phyloP scores from a whole-genome alignment of 495 filamentous ascomycete species.

The Ramalina peruviana region DNA sequence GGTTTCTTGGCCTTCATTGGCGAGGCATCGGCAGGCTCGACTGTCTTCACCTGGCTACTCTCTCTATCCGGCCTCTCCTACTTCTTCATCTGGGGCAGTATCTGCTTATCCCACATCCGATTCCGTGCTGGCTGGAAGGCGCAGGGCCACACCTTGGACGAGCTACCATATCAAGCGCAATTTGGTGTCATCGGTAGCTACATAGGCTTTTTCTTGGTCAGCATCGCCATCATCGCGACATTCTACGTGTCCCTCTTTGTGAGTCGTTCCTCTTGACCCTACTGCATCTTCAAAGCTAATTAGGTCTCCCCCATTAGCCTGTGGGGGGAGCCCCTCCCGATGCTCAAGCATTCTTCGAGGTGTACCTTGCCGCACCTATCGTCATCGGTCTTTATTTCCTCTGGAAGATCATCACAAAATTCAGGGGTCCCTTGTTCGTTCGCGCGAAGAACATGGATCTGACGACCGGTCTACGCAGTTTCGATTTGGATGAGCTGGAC shows the following conservation, averaged over 20 bases:
- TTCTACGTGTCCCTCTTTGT: constrained; percentile 35
- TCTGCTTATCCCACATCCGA: constrained; percentile 60
- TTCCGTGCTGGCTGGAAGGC: constrained; percentile 47
- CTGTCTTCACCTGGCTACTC: constrained; percentile 49
- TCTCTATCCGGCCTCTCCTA: constrained; percentile 49
- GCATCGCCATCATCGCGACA: constrained; percentile 50
- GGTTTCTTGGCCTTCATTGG: constrained; percentile 42
- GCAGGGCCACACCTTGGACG: constrained; percentile 47
- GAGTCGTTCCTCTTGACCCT: constrained; percentile 9
- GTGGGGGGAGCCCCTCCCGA: constrained; percentile 19
- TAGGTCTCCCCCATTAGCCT: constrained; percentile 23
- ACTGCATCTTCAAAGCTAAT: constrained; percentile 20
- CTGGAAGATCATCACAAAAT: constrained; percentile 21
- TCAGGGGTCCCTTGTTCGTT: constrained; percentile 9
- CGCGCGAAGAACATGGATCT: constrained; percentile 13
- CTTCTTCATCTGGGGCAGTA: constrained; percentile 60
- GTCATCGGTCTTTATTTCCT: constrained; percentile 32
- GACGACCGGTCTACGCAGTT: constrained; percentile 11
- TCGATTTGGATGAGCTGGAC: constrained; percentile 13
- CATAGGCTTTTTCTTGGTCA: constrained; percentile 44
- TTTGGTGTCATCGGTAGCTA: constrained; percentile 56
- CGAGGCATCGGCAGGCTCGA: constrained; percentile 25
- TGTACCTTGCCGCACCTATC: constrained; percentile 45
- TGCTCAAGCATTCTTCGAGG: constrained; percentile 45
- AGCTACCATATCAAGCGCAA: constrained; percentile 55